Base-by-base conservation (phyloP, 352 stramenopile species). In the Phytophthora tubulina region DNA sequence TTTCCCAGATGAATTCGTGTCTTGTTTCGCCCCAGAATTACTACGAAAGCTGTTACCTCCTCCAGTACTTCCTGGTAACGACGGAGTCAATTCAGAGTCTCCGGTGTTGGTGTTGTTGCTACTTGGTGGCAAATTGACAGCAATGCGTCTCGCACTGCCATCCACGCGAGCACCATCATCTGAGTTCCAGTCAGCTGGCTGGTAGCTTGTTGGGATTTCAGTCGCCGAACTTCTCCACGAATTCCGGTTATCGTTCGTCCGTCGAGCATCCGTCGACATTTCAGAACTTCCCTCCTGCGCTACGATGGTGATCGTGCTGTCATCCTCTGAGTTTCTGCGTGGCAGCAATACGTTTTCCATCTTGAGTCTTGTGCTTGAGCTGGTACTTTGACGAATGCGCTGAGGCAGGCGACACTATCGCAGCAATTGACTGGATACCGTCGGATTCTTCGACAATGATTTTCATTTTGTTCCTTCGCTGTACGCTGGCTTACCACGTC, bases 11-110 rank as follows among this genome's bases (percentile, higher is more conserved):
- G 59, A 66, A 21, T 39, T 63, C 6, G 50, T n/a, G 15, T 75
- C 67, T 27, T 52, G 51, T 32, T 66, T 75, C 10, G 61, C 31
- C 14, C 35, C 67, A 10, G 67, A 45, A 58, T 55, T 70, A 46
- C 67, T 75, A 6, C 62, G 68, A 62, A 75, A 75, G 17, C 68
- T 75, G 48, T 74, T 74, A 42, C 57, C 62, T 35, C 60, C 60
- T 35, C 52, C 36, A 32, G 17, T 42, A 6, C 54, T 75, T 32
- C 48, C 64, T 35, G 46, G 53, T 11, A 61, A 15, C 36, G 62
- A 72, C 13, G 55, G 35, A 7, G 51, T 61, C 7, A 53, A 48
- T 17, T 30, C 62, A 0, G 33, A 50, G 2, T 42, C 32, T 57
- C 11, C 14, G 45, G 44, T 44, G 7, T 15, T 61, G 45, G 44